phyloP scores from a whole-genome alignment of 345 rosid species.

The Populus ilicifolia region DNA sequence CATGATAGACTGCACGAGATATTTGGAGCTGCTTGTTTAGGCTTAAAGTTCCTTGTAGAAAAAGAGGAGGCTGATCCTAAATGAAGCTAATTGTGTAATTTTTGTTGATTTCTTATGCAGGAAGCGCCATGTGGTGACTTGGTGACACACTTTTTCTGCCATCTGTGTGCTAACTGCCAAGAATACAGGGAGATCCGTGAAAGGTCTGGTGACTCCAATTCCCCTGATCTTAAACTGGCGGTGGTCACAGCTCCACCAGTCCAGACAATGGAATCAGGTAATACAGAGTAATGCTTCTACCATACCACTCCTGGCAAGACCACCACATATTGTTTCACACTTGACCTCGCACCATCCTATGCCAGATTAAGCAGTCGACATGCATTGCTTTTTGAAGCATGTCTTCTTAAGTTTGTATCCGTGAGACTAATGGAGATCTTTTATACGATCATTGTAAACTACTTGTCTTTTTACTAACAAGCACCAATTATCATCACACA shows the following conservation, averaged over 20 bases:
- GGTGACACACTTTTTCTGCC: slow-evolving; percentile 78
- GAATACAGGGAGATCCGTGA: slow-evolving; percentile 80
- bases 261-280: slow-evolving; percentile 59
- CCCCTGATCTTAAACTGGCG: slow-evolving; percentile 39
- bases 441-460: background rate
- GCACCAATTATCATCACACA: too few species aligned
- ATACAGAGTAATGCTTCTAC: slow-evolving; percentile 1
- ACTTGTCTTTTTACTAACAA: background rate
- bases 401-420: background rate
- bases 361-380: background rate
- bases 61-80: background rate
- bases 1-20: too few species aligned
- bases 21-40: background rate
- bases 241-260: slow-evolving; percentile 52
- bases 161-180: slow-evolving; percentile 88
- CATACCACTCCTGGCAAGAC: background rate
- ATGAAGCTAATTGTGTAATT: background rate
- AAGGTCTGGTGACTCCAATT: slow-evolving; percentile 35
- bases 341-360: background rate
- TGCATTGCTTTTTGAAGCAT: background rate
- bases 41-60: background rate
- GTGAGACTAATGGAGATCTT: background rate
- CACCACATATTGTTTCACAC: background rate
- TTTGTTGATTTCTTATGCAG: slow-evolving; percentile 35
- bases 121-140: slow-evolving; percentile 89